phyloP scores from a whole-genome alignment of 208 protist genomes.

The Lotmaria passim region DNA sequence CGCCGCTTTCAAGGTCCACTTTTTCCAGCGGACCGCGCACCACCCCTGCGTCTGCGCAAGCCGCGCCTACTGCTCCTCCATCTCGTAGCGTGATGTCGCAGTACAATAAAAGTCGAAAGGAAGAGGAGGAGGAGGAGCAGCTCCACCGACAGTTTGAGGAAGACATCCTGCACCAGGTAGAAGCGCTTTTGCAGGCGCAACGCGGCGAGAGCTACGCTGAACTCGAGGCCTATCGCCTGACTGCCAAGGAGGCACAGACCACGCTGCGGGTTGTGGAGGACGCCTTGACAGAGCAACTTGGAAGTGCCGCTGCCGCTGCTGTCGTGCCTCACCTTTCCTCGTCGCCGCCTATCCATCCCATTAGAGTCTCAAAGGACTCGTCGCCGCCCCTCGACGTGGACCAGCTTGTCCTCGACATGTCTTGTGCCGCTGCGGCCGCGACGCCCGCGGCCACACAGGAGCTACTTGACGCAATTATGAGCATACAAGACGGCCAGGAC shows the following conservation, averaged over 20 bases:
- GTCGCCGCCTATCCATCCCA: background rate
- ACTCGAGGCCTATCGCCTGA: conserved; percentile 27
- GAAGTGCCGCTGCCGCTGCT: background rate
- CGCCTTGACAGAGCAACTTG: conserved; percentile 17
- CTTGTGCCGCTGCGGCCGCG: conserved; percentile 11
- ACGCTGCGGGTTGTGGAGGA: conserved; percentile 23
- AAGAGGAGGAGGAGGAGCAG: conserved; percentile 27
- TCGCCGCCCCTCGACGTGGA: conserved; percentile 5
- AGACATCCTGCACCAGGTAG: conserved; percentile 31
- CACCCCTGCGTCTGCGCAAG: background rate
- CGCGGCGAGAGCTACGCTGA: conserved; percentile 27
- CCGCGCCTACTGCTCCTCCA: background rate
- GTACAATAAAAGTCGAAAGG: too few species aligned
- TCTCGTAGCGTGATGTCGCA: background rate
- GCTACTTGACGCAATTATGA: conserved; percentile 32
- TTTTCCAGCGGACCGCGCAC: background rate
- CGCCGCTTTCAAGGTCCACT: background rate
- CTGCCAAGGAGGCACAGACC: conserved; percentile 25
- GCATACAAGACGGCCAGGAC: conserved; percentile 24
- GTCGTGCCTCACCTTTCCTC: background rate
- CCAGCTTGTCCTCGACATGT: conserved; percentile 14
- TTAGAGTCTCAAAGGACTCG: too few species aligned
- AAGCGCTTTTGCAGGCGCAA: conserved; percentile 30
- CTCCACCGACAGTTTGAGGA: conserved; percentile 29
- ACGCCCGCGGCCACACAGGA: conserved; percentile 1